phyloP scores from a whole-genome alignment of 495 filamentous ascomycete species.

The Aspergillus affinis region DNA sequence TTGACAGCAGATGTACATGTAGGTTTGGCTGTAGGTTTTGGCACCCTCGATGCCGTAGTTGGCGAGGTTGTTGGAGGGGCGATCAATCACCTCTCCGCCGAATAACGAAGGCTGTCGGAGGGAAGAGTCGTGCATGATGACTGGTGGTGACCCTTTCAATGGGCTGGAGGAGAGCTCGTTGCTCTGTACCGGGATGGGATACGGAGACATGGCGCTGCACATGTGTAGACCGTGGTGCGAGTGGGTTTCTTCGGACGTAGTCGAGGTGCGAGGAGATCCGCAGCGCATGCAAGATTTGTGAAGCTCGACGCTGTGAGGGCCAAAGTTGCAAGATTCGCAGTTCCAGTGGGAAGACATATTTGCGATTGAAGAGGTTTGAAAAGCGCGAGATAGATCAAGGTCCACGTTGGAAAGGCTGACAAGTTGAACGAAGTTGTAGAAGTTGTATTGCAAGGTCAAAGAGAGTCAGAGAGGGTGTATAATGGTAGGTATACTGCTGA shows the following conservation, averaged over 20 bases:
- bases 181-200: neutral
- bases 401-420: neutral
- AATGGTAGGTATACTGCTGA: too few species aligned
- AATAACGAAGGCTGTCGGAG: neutral
- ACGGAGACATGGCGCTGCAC: neutral
- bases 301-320: neutral
- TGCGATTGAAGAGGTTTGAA: neutral
- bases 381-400: neutral
- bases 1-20: slow-evolving; percentile 42
- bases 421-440: neutral
- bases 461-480: neutral
- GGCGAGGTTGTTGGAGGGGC: neutral
- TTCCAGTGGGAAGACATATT: neutral
- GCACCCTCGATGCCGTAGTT: neutral
- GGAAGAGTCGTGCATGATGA: neutral
- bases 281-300: neutral
- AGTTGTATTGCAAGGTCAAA: too few species aligned
- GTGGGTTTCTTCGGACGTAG: neutral
- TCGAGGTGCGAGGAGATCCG: neutral
- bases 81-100: neutral
- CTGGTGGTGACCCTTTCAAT: neutral
- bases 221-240: neutral
- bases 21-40: slow-evolving; percentile 7
- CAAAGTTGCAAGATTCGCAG: neutral
- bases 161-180: neutral